phyloP scores from a whole-genome alignment of 495 filamentous ascomycete species.

The Lophiotrema nucula region DNA sequence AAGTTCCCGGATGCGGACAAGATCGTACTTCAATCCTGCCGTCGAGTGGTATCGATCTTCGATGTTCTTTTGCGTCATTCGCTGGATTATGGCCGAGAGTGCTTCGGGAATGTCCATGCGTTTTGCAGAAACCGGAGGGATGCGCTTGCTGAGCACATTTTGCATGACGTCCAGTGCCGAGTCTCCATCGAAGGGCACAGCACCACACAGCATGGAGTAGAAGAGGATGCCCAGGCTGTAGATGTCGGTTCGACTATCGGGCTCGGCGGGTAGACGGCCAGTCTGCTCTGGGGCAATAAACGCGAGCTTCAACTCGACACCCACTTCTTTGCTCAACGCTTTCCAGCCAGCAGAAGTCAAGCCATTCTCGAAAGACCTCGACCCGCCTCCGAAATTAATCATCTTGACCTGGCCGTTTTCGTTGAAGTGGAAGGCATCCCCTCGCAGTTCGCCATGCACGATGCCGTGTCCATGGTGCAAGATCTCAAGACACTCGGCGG shows the following conservation, averaged over 20 bases:
- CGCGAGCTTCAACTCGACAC: constrained; percentile 78
- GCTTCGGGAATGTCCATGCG: constrained; percentile 78
- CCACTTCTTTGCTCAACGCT: constrained; percentile 70
- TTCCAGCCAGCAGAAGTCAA: constrained; percentile 83
- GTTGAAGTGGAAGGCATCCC: constrained; percentile 84
- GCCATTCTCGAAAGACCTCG: constrained; percentile 82
- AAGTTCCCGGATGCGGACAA: constrained; percentile 65
- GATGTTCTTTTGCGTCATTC: constrained; percentile 84
- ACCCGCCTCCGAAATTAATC: constrained; percentile 78
- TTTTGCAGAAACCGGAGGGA: constrained; percentile 69
- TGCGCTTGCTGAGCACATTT: constrained; percentile 71
- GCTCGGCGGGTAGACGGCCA: constrained; percentile 82
- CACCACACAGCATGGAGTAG: constrained; percentile 78
- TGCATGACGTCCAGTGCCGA: constrained; percentile 85
- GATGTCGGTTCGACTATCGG: constrained; percentile 82
- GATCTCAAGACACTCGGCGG: constrained; percentile 79
- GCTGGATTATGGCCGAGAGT: constrained; percentile 76
- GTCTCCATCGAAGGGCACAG: constrained; percentile 71
- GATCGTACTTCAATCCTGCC: constrained; percentile 74
- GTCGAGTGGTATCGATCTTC: constrained; percentile 82
- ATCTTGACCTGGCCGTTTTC: constrained; percentile 70
- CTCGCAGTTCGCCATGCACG: constrained; percentile 83
- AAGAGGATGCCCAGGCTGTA: constrained; percentile 85
- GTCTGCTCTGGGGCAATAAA: constrained; percentile 92
- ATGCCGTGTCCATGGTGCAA: constrained; percentile 79